A percentile compares a stretch with the other conserved stretches of the same genome.
These are phyloP conservation scores for Xylaria sp. DNA, from an alignment of 2,329 filamentous ascomycete species.

Conservation along the genomic window DNA sequence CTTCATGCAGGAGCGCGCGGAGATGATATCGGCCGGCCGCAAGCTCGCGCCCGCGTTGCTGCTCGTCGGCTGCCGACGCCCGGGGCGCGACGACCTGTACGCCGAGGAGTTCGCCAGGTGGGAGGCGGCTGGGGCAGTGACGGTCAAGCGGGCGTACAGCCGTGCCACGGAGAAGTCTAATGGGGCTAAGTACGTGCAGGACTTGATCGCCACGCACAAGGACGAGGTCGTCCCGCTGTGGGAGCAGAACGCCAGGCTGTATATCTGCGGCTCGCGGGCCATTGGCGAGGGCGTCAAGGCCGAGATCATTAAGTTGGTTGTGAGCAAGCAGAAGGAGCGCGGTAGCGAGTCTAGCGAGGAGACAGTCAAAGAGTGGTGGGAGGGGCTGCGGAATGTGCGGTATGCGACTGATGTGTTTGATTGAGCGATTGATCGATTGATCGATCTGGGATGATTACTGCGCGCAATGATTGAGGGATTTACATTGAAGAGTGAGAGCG, in stretches of 20 bases:
- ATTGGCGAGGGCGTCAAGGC: conserved; percentile 62
- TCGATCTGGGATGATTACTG: background rate
- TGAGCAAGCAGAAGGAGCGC: conserved; percentile 46
- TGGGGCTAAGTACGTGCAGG: conserved; percentile 62
- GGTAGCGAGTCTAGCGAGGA: conserved; percentile 52
- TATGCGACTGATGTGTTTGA: conserved; percentile 72
- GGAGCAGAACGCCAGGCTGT: conserved; percentile 64
- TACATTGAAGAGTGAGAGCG: background rate
- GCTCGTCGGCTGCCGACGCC: conserved; percentile 71
- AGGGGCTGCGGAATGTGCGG: conserved; percentile 63
- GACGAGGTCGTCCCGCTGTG: conserved; percentile 55
- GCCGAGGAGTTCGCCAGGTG: conserved; percentile 67
- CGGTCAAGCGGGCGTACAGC: conserved; percentile 70
- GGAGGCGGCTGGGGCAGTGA: conserved; percentile 69
- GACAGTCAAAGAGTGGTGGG: conserved; percentile 60
- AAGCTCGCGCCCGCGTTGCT: conserved; percentile 70
- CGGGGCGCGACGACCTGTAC: conserved; percentile 69
- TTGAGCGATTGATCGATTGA: conserved; percentile 42
- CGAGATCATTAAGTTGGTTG: conserved; percentile 51
- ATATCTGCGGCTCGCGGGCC: conserved; percentile 70
- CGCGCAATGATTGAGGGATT: background rate
- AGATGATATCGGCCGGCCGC: conserved; percentile 61
- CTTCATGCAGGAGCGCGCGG: conserved; percentile 62
- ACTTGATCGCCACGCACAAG: conserved; percentile 54
- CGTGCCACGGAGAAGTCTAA: conserved; percentile 55